Evolutionary conservation across 1,284 basidiomycete species (phyloP).

Genomic region (Microbotryum intermedium): DNA sequence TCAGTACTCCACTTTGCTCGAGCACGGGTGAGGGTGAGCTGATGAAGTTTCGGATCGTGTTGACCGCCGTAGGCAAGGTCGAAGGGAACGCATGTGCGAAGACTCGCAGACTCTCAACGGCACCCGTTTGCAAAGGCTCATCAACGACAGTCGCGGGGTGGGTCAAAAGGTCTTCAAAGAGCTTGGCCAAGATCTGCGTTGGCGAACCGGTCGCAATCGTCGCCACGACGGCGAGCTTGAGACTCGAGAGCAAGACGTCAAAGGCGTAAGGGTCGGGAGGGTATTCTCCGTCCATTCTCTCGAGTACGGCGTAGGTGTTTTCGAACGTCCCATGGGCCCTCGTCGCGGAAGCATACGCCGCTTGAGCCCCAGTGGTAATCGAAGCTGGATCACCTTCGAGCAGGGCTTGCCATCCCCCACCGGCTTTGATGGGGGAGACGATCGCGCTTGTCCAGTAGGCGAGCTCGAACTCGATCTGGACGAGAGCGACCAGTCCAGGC

Average conservation of each 20-base stretch:
- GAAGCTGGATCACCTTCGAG: not conserved
- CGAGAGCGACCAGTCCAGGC: constrained; percentile 78
- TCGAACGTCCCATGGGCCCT: constrained; percentile 7
- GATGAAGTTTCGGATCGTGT: constrained; percentile 5
- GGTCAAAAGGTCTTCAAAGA: constrained; percentile 3
- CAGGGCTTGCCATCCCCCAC: constrained; percentile 1
- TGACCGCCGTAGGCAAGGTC: not conserved
- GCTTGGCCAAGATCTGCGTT: not conserved
- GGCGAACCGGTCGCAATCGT: constrained; percentile 1
- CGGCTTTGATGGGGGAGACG: not conserved
- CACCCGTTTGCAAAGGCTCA: constrained; percentile 6
- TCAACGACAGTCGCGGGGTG: constrained; percentile 1
- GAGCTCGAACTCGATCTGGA: constrained; percentile 72
- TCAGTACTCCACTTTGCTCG: not conserved
- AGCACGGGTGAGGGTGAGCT: constrained; percentile 4
- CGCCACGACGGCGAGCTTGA: not conserved
- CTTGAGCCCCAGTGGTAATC: not conserved
- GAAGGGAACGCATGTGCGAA: constrained; percentile 13
- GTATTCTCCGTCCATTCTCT: not conserved
- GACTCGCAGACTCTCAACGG: constrained; percentile 11
- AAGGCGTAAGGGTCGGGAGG: constrained; percentile 3
- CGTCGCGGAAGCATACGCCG: not conserved
- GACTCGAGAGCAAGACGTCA: constrained; percentile 1
- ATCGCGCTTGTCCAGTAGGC: constrained; percentile 8
- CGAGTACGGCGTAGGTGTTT: constrained; percentile 3